Evolutionary conservation across 306 rosid genomes (phyloP), one percentile per base, ranked within the genome.

Genomic region (Cucumis melo): DNA sequence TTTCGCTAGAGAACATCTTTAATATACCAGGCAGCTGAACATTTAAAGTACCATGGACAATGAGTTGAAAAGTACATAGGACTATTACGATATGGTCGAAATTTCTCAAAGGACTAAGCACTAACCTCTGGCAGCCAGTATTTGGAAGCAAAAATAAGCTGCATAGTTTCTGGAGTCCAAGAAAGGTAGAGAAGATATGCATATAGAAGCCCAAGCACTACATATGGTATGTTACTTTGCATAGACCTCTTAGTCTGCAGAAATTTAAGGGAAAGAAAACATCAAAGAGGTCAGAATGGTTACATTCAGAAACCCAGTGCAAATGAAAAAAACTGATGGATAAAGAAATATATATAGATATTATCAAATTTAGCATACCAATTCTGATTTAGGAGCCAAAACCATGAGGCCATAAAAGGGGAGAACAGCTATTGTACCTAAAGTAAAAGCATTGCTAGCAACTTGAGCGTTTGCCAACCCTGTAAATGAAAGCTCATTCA

Each of bases 331-430:
- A 64, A 65, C 6, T 39, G 17, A 68, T 8, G 53, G 21, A 23
- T 20, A 42, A 44, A 27, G 1, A 42, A 41, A 2, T 38, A 8
- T 23, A 21, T 12, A 13, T 12, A 3, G 7, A 68, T 44, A 32
- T 44, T 3, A 12, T 42, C 55, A 67, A 67, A 67, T 41, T 21
- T 21, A 3, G 23, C 91, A 70, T 90, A 94, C 99, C 51, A 92
- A 79, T 66, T 87, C 84, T 62, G 99, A 83, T 61, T 87, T 89
- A 29, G 99, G 99, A 68, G 96, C 97, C 61, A 92, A 66, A 87
- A 94, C 96, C 97, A 94, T 94, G 73, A 94, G 97, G 61, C 90
- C 81, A 80, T 94, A 94, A 82, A 89, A 94, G 38, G 99, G 99
- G 61, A 94, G 96, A 67, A 94, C 99, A 50, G 97, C 91, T 54